A percentile compares a stretch with the other conserved stretches of the same genome.
phyloP scores from a whole-genome alignment of 1,139 yeast genomes.

The Yamadazyma kanchanaburiensis region DNA sequence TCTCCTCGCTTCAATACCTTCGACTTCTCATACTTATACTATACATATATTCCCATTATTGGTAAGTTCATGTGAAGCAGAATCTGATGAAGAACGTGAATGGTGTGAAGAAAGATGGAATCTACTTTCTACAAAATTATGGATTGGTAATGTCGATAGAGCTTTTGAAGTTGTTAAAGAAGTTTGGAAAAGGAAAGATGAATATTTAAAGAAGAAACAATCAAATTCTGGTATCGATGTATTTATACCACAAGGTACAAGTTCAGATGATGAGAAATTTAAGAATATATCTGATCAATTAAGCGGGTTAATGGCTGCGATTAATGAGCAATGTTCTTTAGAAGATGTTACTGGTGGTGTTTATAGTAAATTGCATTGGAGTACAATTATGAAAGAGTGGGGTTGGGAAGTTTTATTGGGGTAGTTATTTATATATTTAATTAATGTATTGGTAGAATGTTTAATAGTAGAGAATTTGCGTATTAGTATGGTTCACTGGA shows the following conservation, averaged over 20 bases:
- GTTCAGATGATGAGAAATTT: constrained; percentile 18
- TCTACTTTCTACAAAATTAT: constrained; percentile 48
- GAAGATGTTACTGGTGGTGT: constrained; percentile 40
- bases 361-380: constrained; percentile 62
- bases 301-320: constrained; percentile 43
- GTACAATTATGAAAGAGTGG: constrained; percentile 69
- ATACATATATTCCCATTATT: constrained; percentile 64
- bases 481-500: too few relatives aligned
- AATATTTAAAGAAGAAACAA: constrained; percentile 22
- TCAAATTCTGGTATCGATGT: constrained; percentile 11
- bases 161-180: constrained; percentile 68
- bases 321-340: constrained; percentile 26
- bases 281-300: constrained; percentile 33
- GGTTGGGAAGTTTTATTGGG: constrained; percentile 67
- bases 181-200: constrained; percentile 64
- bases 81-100: constrained; percentile 53
- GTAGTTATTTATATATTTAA: constrained; percentile 7
- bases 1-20: constrained; percentile 60
- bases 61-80: constrained; percentile 64
- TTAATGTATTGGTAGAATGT: too few relatives aligned
- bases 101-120: constrained; percentile 65
- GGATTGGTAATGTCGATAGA: constrained; percentile 65
- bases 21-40: constrained; percentile 52
- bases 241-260: constrained; percentile 11
- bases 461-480: too few relatives aligned